phyloP scores from a whole-genome alignment of 169 alveolate species.

The Eimeria brunetti region DNA sequence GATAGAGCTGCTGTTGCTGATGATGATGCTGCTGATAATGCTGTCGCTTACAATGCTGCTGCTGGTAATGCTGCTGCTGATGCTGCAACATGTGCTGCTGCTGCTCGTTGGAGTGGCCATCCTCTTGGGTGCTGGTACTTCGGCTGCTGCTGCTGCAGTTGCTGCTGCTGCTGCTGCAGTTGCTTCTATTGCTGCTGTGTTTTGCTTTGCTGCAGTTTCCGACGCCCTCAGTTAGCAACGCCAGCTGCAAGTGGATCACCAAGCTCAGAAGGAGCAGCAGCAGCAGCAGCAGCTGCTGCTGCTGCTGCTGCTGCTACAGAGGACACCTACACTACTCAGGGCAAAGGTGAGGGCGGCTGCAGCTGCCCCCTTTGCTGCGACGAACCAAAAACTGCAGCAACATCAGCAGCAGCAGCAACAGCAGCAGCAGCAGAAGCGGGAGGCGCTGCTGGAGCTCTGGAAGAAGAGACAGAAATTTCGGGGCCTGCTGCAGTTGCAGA shows the following conservation, averaged over 20 bases:
- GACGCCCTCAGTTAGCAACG: neutral
- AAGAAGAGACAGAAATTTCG: neutral
- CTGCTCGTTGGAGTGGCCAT: neutral
- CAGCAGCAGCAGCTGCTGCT: slow-evolving; percentile 9
- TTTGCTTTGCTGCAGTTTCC: slow-evolving; percentile 11
- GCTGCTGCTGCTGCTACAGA: neutral
- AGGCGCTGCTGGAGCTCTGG: neutral
- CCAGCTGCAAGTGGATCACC: neutral
- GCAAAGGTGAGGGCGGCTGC: neutral
- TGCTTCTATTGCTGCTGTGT: neutral
- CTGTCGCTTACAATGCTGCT: neutral
- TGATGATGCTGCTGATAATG: neutral
- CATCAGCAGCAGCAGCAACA: slow-evolving; percentile 2
- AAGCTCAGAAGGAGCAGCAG: neutral
- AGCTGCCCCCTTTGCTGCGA: slow-evolving; percentile 15
- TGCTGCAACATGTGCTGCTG: neutral
- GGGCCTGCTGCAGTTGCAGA: slow-evolving; percentile 19
- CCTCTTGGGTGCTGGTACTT: neutral
- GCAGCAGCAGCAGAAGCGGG: neutral
- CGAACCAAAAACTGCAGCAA: neutral
- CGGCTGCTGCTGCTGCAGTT: neutral
- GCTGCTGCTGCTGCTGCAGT: slow-evolving; percentile 32
- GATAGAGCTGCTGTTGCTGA: neutral
- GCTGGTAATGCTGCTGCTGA: neutral
- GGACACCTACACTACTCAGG: neutral